These are phyloP conservation scores for Ceratocystis ficicola DNA, from an alignment of 2,329 filamentous ascomycete genomes.

Conservation along the genomic window DNA sequence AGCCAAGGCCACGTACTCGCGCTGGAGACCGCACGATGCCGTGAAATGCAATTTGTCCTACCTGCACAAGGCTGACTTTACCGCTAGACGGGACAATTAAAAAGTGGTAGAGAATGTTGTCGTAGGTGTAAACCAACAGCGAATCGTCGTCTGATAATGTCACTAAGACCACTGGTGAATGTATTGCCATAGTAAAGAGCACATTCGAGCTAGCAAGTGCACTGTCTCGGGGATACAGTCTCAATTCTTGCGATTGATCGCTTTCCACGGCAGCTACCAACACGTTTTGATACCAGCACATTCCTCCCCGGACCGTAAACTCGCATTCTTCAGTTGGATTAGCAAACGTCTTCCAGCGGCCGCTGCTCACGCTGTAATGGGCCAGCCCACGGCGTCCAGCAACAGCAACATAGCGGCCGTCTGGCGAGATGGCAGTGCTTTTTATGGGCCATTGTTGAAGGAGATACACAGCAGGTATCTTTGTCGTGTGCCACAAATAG, in stretches of 20 bases:
- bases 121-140: conserved; percentile 88
- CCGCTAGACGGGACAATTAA: conserved; percentile 65
- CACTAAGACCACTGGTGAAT: conserved; percentile 78
- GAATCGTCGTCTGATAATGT: conserved; percentile 88
- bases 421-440: conserved; percentile 73
- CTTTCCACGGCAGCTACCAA: conserved; percentile 87
- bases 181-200: conserved; percentile 64
- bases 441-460: conserved; percentile 89
- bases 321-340: conserved; percentile 72
- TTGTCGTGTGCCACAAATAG: conserved; percentile 87
- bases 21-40: conserved; percentile 91
- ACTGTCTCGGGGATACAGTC: conserved; percentile 83
- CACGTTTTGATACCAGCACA: conserved; percentile 98
- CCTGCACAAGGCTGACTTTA: conserved; percentile 66
- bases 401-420: conserved; percentile 90
- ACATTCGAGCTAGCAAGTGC: conserved; percentile 60
- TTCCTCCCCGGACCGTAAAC: conserved; percentile 84
- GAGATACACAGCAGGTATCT: conserved; percentile 73
- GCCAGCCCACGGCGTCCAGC: conserved; percentile 84
- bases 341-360: conserved; percentile 88
- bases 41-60: conserved; percentile 96
- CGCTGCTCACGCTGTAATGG: conserved; percentile 89
- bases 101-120: conserved; percentile 91
- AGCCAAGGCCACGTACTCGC: conserved; percentile 82
- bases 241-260: conserved; percentile 67